Base-by-base conservation (phyloP, 805 yeast genomes). In the Suhomyces sp. region DNA sequence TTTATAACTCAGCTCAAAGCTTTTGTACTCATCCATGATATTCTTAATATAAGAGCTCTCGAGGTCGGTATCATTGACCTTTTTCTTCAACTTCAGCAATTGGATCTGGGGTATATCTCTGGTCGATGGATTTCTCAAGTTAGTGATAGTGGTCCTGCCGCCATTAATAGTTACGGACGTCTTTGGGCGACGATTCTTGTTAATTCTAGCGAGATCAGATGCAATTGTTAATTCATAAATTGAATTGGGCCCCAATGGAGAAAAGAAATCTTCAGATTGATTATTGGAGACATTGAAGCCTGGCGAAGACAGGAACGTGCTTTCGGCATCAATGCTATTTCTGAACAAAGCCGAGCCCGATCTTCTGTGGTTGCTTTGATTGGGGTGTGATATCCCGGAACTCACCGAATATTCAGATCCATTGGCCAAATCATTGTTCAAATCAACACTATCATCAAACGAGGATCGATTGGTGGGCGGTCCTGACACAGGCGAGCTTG, bases 51-150 rank as follows among this genome's bases (percentile, higher is more conserved):
- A 63, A 20, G 55, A 48, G 2, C 49, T 37, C 15, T 49, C 52
- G 46, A 72, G 52, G 13, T 64, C 65, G 3, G 59, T 56, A 22
- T 57, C 57, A 20, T 62, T 37, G 2, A 68, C 68, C 49, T 63
- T 66, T 8, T 56, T 46, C 9, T 61, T 56, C 24, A 75, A 61
- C 35, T 71, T 65, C 59, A 60, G 53, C 39, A 93, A 72, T 46
- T 79, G 83, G 9, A 90, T 85, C 21, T 86, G 90, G 0, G 97
- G 97, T 9, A 93, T 93, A 61, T 94, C 98, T 47, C 79, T 77
- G 1, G 80, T 74, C 0, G 97, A 86, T 0, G 99, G 98, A 6
- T 82, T 78, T 40, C 73, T 73, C 22, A 86, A 63, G 57, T 78
- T 78, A 29, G 61, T 56, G 9, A 74, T 64, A 2, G 80, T 66